Percentiles rank a stretch among this genome's conserved stretches.
These are phyloP conservation scores for Arachnomyces sp. DNA, from an alignment of 2,329 filamentous ascomycete species.

Conservation along the genomic window DNA sequence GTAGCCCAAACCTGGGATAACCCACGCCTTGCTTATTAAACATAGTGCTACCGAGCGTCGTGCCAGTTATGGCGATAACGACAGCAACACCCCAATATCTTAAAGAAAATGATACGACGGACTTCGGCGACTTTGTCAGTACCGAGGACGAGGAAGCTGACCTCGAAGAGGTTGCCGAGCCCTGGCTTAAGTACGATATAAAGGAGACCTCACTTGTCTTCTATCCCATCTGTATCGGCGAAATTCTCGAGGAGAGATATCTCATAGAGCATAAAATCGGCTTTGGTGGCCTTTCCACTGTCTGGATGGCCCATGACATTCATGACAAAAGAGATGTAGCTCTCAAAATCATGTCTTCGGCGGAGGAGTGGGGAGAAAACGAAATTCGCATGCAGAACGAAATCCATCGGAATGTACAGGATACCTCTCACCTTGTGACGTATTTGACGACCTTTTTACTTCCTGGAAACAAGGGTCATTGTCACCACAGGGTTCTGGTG, in stretches of 20 bases:
- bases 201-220: constrained; percentile 4
- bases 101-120: constrained; percentile 2
- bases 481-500: constrained; percentile 13
- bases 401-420: constrained; percentile 7
- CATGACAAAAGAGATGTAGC: constrained; percentile 8
- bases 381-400: constrained; percentile 9
- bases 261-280: constrained; percentile 11
- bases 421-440: constrained; percentile 10
- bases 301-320: constrained; percentile 13
- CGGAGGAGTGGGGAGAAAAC: constrained; percentile 3
- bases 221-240: constrained; percentile 11
- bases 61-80: no score
- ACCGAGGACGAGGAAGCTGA: constrained; percentile 7
- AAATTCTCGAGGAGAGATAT: constrained; percentile 11
- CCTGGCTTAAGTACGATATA: constrained; percentile 5
- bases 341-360: constrained; percentile 8
- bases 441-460: constrained; percentile 8
- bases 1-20: no score
- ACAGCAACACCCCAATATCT: constrained; percentile 2
- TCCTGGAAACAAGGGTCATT: neutral
- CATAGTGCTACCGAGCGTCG: no score
- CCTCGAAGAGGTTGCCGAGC: constrained; percentile 5
- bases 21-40: no score
- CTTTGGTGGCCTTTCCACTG: constrained; percentile 10
- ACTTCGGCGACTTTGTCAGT: constrained; percentile 8